Evolutionary conservation across 768 basidiomycete species (phyloP), one percentile per base, ranked within the genome.

Genomic region (Lactifluus volemus): DNA sequence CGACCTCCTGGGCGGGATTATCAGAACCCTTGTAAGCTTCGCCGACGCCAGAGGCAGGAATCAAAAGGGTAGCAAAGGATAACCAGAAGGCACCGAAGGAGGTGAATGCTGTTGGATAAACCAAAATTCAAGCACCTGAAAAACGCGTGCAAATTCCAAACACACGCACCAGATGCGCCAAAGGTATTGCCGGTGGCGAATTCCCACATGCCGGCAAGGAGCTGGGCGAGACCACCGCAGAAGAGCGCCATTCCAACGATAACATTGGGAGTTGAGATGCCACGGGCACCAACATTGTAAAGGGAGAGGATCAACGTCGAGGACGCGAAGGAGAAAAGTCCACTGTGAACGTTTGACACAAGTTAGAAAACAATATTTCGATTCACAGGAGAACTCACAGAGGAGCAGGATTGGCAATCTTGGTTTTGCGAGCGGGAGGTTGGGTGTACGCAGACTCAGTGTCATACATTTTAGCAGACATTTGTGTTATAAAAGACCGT

Each of bases 21-120:
- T 39, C 19, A 0, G 68, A 64, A 0, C 63, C 54, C 0, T 66
- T 52, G 67, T 85, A 92, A 0, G 89, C 81, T 0, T 76, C 69
- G 5, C 65, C 10, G 49, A 92, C 78, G 15, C 89, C 89, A 3
- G 79, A 80, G 30, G 79, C 78, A 2, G 92, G 92, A 50, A 90
- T 79, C 68, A 86, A 72, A 66, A 94, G 84, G 0, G 81, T 76
- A 4, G 83, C 89, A 51, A 83, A 93, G 4, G 90, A 90, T 75
- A 93, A 76, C 91, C 91, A 94, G 79, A 93, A 94, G 2, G 84
- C 87, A 25, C 92, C 92, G 61, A 87, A 94, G 1, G 86, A 86
- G 0, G 83, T 77, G 78, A 92, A 93, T 0, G 89, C 90, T 86
- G 63, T 30, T n/a, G 45, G 44, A 30, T 2, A 52, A 41, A 29